Percentiles rank a stretch among this genome's conserved stretches.
These are phyloP conservation scores for Bretschneidera sinensis DNA, from an alignment of 345 rosid species.

Conservation along the genomic window DNA sequence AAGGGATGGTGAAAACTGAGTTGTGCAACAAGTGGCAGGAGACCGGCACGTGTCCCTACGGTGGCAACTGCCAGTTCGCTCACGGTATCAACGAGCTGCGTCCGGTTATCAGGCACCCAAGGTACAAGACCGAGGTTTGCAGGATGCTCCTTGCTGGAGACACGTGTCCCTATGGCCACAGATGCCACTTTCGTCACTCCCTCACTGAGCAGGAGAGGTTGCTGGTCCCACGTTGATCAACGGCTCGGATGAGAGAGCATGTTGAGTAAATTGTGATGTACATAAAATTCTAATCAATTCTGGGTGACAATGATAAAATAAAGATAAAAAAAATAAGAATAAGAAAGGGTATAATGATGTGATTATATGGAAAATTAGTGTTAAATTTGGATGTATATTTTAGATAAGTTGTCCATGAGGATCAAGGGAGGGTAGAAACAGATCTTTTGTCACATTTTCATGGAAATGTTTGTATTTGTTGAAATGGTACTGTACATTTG, in stretches of 20 bases:
- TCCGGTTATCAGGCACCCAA: constrained; percentile 85
- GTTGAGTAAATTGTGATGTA: not conserved
- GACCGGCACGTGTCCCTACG: constrained; percentile 81
- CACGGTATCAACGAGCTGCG: constrained; percentile 85
- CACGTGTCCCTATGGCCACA: constrained; percentile 80
- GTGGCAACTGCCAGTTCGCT: constrained; percentile 76
- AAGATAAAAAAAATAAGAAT: constrained; percentile 7
- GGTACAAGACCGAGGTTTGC: constrained; percentile 84
- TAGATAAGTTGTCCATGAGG: too few relatives aligned
- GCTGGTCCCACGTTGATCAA: constrained; percentile 29
- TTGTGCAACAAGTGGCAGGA: constrained; percentile 97
- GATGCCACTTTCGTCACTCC: constrained; percentile 94
- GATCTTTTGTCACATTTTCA: too few relatives aligned
- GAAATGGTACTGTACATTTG: too few relatives aligned
- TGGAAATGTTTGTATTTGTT: too few relatives aligned
- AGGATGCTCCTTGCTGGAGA: constrained; percentile 67
- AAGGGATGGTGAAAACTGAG: constrained; percentile 90
- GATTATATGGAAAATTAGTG: constrained; percentile 17
- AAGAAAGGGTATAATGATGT: constrained; percentile 14
- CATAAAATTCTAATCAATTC: constrained; percentile 11
- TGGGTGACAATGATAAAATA: not conserved
- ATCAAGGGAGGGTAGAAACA: too few relatives aligned
- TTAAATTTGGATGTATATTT: too few relatives aligned
- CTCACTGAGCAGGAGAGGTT: constrained; percentile 68
- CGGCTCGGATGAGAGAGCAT: not conserved